A percentile compares a stretch with the other conserved stretches of the same genome.
Evolutionary conservation across 805 yeast species (phyloP).

Genomic region (Kazachstania psychrophila): DNA sequence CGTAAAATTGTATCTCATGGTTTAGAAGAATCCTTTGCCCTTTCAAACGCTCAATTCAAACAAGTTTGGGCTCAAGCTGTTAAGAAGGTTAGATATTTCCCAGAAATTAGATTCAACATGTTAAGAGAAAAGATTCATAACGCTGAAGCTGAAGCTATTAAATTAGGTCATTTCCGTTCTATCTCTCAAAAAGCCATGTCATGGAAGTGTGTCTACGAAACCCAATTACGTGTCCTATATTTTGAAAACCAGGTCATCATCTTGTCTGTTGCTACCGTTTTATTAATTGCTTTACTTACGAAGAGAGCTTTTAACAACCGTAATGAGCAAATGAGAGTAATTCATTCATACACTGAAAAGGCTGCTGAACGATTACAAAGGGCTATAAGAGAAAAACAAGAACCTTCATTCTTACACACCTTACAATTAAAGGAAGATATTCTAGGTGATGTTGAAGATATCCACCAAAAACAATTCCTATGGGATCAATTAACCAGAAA

Average conservation of each 20-base stretch:
- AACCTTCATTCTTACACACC: slow-evolving; percentile 46
- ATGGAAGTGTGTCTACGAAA: neutral
- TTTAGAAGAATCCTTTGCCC: slow-evolving; percentile 39
- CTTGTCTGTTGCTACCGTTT: neutral
- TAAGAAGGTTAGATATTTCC: neutral
- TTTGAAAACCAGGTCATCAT: neutral
- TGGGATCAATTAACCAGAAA: slow-evolving; percentile 49
- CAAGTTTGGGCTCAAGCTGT: slow-evolving; percentile 1
- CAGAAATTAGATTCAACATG: neutral
- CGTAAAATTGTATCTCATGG: slow-evolving; percentile 41
- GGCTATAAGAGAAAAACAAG: slow-evolving; percentile 32
- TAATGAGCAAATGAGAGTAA: slow-evolving; percentile 32
- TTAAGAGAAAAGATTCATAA: neutral
- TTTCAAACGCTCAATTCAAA: slow-evolving; percentile 7
- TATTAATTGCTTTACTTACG: slow-evolving; percentile 4
- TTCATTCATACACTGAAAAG: slow-evolving; percentile 28
- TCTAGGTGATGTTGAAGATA: slow-evolving; percentile 27
- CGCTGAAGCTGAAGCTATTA: neutral
- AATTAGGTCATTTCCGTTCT: slow-evolving; percentile 1
- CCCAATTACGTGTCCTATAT: neutral
- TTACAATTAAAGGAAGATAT: slow-evolving; percentile 60
- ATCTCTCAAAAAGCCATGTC: slow-evolving; percentile 1
- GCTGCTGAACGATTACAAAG: slow-evolving; percentile 39
- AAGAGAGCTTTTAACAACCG: slow-evolving; percentile 31
- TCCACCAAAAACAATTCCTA: slow-evolving; percentile 31